A percentile compares a stretch with the other conserved stretches of the same genome.
These are phyloP conservation scores for Rhodotorula babjevae DNA, from an alignment of 768 basidiomycete species.

Conservation along the genomic window DNA sequence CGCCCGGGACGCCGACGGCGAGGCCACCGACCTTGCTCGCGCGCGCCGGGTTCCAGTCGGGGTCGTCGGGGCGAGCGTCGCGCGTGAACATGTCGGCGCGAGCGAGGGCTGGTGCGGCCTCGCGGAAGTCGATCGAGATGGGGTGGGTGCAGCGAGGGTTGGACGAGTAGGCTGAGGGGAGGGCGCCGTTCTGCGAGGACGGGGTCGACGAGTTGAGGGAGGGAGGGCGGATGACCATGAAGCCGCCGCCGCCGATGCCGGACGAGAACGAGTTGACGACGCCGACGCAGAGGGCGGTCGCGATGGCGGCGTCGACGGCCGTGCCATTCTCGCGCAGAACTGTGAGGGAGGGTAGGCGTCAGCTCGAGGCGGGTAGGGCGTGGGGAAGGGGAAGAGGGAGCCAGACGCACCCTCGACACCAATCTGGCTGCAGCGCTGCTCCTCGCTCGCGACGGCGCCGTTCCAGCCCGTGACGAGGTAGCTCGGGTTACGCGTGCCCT, in stretches of 20 bases:
- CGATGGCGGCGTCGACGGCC: constrained; percentile 81
- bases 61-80: constrained; percentile 8
- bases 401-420: constrained; percentile 57
- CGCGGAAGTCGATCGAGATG: constrained; percentile 71
- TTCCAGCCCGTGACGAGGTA: constrained; percentile 61
- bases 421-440: constrained; percentile 74
- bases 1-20: constrained; percentile 83
- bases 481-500: constrained; percentile 54
- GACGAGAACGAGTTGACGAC: constrained; percentile 81
- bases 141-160: constrained; percentile 32
- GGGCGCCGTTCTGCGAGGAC: not conserved
- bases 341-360: not conserved
- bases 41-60: constrained; percentile 46
- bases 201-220: not conserved
- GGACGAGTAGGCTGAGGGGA: constrained; percentile 32
- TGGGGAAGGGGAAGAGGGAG: not conserved
- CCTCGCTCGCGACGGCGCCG: constrained; percentile 87
- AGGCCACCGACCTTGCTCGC: constrained; percentile 69
- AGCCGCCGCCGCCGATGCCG: constrained; percentile 56
- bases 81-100: constrained; percentile 63
- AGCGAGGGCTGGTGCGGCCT: constrained; percentile 70
- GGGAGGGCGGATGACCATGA: constrained; percentile 76
- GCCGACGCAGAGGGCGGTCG: constrained; percentile 65
- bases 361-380: not conserved
- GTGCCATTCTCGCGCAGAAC: constrained; percentile 65